A percentile compares a stretch with the other conserved stretches of the same genome.
These are phyloP conservation scores for Talaromyces adpressus DNA, from an alignment of 495 filamentous ascomycete genomes.

Conservation along the genomic window DNA sequence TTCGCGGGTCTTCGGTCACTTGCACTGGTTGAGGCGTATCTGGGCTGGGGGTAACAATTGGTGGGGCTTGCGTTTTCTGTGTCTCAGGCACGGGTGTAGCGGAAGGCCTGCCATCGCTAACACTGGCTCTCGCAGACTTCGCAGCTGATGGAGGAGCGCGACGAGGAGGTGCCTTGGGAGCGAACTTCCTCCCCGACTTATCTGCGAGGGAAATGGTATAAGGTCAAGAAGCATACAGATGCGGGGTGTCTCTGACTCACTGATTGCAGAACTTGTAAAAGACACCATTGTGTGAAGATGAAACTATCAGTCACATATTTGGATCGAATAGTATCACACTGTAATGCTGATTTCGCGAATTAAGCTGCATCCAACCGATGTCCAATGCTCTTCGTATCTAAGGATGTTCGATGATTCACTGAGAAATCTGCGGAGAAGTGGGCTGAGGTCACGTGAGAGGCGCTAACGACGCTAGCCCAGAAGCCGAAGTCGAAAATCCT, in stretches of 20 bases:
- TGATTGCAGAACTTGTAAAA: conserved; percentile 52
- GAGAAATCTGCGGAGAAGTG: conserved; percentile 23
- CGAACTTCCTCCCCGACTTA: conserved; percentile 50
- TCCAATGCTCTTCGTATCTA: not conserved
- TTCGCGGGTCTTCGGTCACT: not conserved
- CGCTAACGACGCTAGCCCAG: conserved; percentile 25
- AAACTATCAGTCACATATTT: conserved; percentile 4
- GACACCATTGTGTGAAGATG: conserved; percentile 33
- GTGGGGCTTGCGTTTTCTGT: not conserved
- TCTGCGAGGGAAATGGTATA: conserved; percentile 21
- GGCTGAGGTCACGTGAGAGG: conserved; percentile 30
- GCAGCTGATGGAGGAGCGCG: conserved; percentile 31
- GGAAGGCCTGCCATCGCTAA: conserved; percentile 12
- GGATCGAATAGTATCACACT: not conserved
- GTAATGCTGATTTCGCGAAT: not conserved
- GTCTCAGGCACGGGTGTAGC: conserved; percentile 4
- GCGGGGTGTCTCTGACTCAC: conserved; percentile 25
- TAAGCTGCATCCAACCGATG: not conserved
- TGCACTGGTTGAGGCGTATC: not conserved
- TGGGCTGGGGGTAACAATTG: not conserved
- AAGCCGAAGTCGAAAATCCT: conserved; percentile 34
- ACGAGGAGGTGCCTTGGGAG: conserved; percentile 43
- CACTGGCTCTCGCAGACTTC: conserved; percentile 32
- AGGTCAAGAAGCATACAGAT: conserved; percentile 6
- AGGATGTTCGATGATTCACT: conserved; percentile 8